These are phyloP conservation scores for Fonsecaea erecta DNA, from an alignment of 2,329 filamentous ascomycete species.

Conservation along the genomic window DNA sequence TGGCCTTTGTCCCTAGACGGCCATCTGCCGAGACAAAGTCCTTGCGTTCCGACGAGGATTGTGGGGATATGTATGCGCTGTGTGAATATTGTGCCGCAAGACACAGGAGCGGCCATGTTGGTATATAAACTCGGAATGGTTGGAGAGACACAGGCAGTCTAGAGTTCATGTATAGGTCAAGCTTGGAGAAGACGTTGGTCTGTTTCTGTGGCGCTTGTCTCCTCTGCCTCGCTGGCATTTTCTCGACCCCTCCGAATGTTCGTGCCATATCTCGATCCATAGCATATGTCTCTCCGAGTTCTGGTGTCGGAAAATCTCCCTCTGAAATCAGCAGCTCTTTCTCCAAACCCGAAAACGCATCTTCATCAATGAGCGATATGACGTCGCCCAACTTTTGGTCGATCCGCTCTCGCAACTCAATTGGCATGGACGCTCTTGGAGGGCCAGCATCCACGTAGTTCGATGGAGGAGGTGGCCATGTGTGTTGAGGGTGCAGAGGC, in stretches of 20 bases:
- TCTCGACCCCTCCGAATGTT: conserved; percentile 1
- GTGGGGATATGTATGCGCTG: conserved; percentile 71
- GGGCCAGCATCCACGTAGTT: not conserved
- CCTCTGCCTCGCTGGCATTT: conserved; percentile 10
- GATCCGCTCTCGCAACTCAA: conserved; percentile 56
- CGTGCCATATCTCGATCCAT: conserved; percentile 11
- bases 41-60: conserved; percentile 63
- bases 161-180: conserved; percentile 78
- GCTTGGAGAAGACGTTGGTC: conserved; percentile 72
- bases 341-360: conserved; percentile 57
- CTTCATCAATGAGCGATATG: conserved; percentile 73
- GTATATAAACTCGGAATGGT: conserved; percentile 70
- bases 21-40: conserved; percentile 73
- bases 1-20: conserved; percentile 77
- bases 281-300: conserved; percentile 6
- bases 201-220: conserved; percentile 47
- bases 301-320: conserved; percentile 9
- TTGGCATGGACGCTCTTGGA: not conserved
- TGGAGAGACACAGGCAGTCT: conserved; percentile 70
- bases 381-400: conserved; percentile 67
- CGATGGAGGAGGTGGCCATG: conserved; percentile 15
- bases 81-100: conserved; percentile 79
- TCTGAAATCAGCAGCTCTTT: conserved; percentile 37
- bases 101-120: conserved; percentile 76
- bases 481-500: conserved; percentile 20